Conservation (phyloP, 2,329 filamentous ascomycete species). For the Colletotrichum lindemuthianum region DNA sequence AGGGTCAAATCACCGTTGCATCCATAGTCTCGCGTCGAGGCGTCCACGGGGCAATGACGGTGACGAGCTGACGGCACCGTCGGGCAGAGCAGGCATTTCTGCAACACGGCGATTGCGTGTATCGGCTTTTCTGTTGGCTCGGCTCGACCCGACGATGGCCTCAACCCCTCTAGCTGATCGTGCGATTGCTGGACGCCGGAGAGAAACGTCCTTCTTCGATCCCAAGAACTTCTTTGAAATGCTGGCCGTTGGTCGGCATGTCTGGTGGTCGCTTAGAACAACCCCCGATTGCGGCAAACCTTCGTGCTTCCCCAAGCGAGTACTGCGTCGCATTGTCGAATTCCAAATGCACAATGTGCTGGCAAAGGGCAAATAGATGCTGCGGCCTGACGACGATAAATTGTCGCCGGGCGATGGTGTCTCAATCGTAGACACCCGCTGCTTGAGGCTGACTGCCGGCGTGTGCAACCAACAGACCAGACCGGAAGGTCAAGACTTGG, state of each 20-base stretch:
- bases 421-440: slow-evolving; percentile 23
- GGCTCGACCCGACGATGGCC: slow-evolving; percentile 19
- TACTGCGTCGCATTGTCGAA: not conserved
- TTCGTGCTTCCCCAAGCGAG: not conserved
- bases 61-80: too few species aligned
- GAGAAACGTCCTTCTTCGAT: not conserved
- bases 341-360: slow-evolving; percentile 8
- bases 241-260: too few species aligned
- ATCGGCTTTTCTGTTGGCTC: not conserved
- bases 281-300: not conserved
- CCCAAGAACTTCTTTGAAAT: not conserved
- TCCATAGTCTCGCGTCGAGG: too few species aligned
- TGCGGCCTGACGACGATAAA: slow-evolving; percentile 8
- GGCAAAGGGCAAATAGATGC: not conserved
- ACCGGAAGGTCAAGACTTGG: not conserved
- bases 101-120: not conserved
- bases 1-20: too few species aligned
- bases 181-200: slow-evolving; percentile 5
- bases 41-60: too few species aligned
- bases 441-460: slow-evolving; percentile 1
- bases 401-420: slow-evolving; percentile 5
- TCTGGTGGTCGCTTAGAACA: too few species aligned
- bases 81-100: not conserved
- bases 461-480: not conserved
- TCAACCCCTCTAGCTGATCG: slow-evolving; percentile 12